Evolutionary conservation across 2,329 filamentous ascomycete species (phyloP), one percentile per base, ranked within the genome.

Genomic region (Penicillium sp.): DNA sequence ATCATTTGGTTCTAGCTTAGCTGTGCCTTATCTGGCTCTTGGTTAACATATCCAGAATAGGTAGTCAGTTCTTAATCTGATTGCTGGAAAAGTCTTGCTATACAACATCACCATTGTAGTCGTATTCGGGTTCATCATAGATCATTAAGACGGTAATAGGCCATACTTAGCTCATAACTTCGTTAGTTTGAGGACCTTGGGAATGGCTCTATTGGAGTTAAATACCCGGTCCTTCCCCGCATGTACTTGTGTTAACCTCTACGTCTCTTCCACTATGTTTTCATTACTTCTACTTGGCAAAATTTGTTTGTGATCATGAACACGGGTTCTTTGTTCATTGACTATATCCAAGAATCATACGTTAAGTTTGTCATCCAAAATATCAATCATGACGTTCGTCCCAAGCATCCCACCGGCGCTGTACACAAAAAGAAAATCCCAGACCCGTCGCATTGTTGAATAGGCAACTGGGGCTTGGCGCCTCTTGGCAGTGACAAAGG

Each of bases 361-460:
- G 59, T 62, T 59, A 58, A 61, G 55, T 60, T 53, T 52, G 49
- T 56, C 50, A 59, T 58, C 61, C 43, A 50, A 56, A 47, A 46
- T 35, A 57, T 49, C 55, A 37, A 58, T 63, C 56, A 57, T 63
- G 46, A 52, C 23, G 46, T 59, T 57, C 58, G 35, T 60, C 49
- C 44, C 46, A 54, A 41, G 18, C 22, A 31, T 46, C 22, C 48
- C 43, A 44, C 45, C 37, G 35, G 33, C 41, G 41, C 57, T 56
- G 20, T 51, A 49, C 47, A 60, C 43, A 54, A 35, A 40, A 49
- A 46, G 25, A 43, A 53, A 56, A 35, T n/a, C 48, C 51, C 52
- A 47, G 18, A 44, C 50, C 29, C 29, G 42, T 41, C n/a, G 44
- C 29, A 51, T 54, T 61, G 57, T 56, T 53, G 57, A 58, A 59